Percentiles rank a stretch among this genome's conserved stretches.
These are phyloP conservation scores for Acacia concinna DNA, from an alignment of 331 rosid species.

Conservation along the genomic window DNA sequence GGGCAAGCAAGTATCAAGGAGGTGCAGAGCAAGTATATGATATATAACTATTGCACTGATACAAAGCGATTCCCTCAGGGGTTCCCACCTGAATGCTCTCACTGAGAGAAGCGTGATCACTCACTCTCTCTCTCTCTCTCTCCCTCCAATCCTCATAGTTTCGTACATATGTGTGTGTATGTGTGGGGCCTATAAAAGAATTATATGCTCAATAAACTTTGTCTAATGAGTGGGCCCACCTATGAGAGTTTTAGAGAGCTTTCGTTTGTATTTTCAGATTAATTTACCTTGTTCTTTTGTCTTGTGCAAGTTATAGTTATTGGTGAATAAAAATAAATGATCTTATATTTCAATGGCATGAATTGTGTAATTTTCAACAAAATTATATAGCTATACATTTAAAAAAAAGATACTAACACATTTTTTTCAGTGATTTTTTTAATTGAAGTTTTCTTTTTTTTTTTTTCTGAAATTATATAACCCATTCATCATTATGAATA, in stretches of 20 bases:
- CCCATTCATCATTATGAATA: no score
- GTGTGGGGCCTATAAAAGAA: neutral
- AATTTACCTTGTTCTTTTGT: neutral
- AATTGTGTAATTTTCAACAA: neutral
- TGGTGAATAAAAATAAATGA: neutral
- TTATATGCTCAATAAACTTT: neutral
- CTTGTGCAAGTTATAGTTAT: neutral
- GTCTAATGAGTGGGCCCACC: neutral
- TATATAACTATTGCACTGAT: slow-evolving; percentile 56
- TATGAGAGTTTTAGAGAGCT: neutral
- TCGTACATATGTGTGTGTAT: neutral
- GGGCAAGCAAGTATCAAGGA: slow-evolving; percentile 42
- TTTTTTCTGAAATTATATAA: no score
- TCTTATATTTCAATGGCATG: neutral
- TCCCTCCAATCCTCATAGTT: neutral
- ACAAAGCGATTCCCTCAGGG: slow-evolving; percentile 53
- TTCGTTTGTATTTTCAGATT: neutral
- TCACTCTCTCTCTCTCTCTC: no score
- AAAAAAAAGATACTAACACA: no score
- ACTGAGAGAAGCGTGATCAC: neutral
- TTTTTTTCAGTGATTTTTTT: no score
- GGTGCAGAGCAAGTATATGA: slow-evolving; percentile 53
- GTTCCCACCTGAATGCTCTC: slow-evolving; percentile 40
- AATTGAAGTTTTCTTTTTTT: no score
- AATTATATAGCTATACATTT: no score